These are phyloP conservation scores for Salix arbutifolia DNA, from an alignment of 345 rosid species.

Conservation along the genomic window DNA sequence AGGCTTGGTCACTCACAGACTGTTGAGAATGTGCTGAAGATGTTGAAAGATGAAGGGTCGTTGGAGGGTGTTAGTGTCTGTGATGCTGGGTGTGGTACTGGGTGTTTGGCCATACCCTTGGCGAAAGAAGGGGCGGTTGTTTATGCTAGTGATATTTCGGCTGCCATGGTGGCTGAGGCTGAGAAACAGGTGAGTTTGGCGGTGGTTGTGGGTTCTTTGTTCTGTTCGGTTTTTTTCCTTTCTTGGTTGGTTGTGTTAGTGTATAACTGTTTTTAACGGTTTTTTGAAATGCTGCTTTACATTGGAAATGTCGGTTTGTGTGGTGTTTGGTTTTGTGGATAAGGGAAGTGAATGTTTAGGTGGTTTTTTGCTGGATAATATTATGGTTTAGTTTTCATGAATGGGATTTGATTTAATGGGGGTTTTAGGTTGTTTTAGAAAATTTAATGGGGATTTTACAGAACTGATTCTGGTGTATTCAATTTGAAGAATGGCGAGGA, in stretches of 20 bases:
- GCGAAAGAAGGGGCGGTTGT: slow-evolving; percentile 87
- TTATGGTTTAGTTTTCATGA: neutral
- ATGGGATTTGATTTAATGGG: neutral
- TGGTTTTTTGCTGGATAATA: neutral
- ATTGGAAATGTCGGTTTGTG: neutral
- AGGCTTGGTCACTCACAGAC: slow-evolving; percentile 82
- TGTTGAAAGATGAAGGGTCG: slow-evolving; percentile 71
- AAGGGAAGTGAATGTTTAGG: neutral
- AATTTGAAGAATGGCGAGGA: neutral
- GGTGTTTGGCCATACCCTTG: slow-evolving; percentile 66
- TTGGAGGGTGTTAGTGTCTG: slow-evolving; percentile 74
- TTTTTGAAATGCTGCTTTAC: neutral
- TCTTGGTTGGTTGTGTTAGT: neutral
- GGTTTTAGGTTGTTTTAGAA: neutral
- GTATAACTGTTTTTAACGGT: neutral
- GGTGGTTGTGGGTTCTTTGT: neutral
- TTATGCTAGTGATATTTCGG: slow-evolving; percentile 82
- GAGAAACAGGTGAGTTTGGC: slow-evolving; percentile 50
- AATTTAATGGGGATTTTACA: neutral
- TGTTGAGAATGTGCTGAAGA: slow-evolving; percentile 65
- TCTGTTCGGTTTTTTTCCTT: neutral
- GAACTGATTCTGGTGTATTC: neutral
- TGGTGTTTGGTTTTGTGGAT: neutral
- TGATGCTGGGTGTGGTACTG: slow-evolving; percentile 94
- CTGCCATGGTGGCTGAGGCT: slow-evolving; percentile 94